Evolutionary conservation across 2,329 filamentous ascomycete species (phyloP).

Genomic region (Cercospora sp.): DNA sequence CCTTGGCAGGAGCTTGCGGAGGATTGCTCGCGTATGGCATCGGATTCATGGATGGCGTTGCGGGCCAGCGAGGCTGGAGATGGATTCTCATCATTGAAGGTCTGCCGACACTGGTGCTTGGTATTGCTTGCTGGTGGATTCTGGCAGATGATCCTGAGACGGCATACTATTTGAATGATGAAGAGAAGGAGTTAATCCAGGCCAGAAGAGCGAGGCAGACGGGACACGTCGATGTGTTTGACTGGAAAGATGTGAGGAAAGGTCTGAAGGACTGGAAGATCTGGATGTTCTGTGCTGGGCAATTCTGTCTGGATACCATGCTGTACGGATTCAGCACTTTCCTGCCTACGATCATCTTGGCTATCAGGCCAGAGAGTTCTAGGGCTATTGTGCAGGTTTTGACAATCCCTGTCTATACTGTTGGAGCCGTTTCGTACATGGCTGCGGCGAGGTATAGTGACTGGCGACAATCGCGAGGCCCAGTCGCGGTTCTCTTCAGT

Average conservation of each 20-base stretch:
- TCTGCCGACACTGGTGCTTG: conserved; percentile 54
- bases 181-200: conserved; percentile 60
- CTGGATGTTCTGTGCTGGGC: conserved; percentile 66
- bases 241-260: conserved; percentile 63
- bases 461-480: conserved; percentile 31
- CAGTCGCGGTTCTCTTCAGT: conserved; percentile 24
- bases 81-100: conserved; percentile 69
- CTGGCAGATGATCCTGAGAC: conserved; percentile 66
- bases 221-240: conserved; percentile 45
- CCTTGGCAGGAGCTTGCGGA: conserved; percentile 69
- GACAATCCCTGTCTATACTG: conserved; percentile 59
- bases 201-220: conserved; percentile 53
- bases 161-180: conserved; percentile 58
- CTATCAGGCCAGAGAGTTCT: conserved; percentile 51
- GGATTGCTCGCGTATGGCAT: conserved; percentile 74
- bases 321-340: conserved; percentile 60
- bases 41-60: conserved; percentile 68
- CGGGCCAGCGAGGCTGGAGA: conserved; percentile 67
- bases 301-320: conserved; percentile 61
- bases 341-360: conserved; percentile 56
- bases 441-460: conserved; percentile 51
- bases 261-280: conserved; percentile 74
- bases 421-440: conserved; percentile 51
- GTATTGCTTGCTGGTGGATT: conserved; percentile 54
- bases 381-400: conserved; percentile 55